Percentiles rank a stretch among this genome's conserved stretches.
These are phyloP conservation scores for Cytospora mali DNA, from an alignment of 2,329 filamentous ascomycete species.

Conservation along the genomic window DNA sequence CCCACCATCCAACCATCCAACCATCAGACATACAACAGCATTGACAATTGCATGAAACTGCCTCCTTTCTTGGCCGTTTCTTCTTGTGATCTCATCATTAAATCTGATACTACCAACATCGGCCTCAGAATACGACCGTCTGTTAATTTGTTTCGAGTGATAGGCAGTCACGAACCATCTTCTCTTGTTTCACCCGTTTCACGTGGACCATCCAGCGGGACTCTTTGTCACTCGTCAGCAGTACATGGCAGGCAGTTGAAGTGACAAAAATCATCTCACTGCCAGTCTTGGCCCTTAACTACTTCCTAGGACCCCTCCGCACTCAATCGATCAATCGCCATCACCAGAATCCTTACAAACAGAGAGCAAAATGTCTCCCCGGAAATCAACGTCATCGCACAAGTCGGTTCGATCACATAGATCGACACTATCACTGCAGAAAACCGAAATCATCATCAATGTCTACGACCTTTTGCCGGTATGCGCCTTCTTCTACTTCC, in stretches of 20 bases:
- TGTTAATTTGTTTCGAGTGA: slow-evolving; percentile 16
- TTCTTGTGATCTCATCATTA: background rate
- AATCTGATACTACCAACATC: slow-evolving; percentile 6
- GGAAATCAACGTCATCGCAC: slow-evolving; percentile 40
- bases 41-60: slow-evolving; percentile 1
- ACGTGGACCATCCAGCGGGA: background rate
- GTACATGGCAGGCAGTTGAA: slow-evolving; percentile 5
- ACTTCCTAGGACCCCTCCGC: slow-evolving; percentile 14
- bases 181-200: slow-evolving; percentile 15
- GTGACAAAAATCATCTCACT: slow-evolving; percentile 4
- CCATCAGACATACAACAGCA: slow-evolving; percentile 14
- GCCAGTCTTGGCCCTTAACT: slow-evolving; percentile 17
- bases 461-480: slow-evolving; percentile 78
- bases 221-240: background rate
- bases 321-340: background rate
- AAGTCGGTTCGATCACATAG: slow-evolving; percentile 53
- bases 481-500: slow-evolving; percentile 36
- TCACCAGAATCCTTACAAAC: background rate
- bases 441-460: slow-evolving; percentile 75
- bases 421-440: slow-evolving; percentile 68
- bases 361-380: slow-evolving; percentile 44
- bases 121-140: slow-evolving; percentile 1
- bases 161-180: slow-evolving; percentile 3
- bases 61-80: slow-evolving; percentile 13
- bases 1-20: slow-evolving; percentile 14